Percentiles rank a stretch among this genome's conserved stretches.
These are phyloP conservation scores for Emmonsia crescens DNA, from an alignment of 2,329 filamentous ascomycete genomes.

Conservation along the genomic window DNA sequence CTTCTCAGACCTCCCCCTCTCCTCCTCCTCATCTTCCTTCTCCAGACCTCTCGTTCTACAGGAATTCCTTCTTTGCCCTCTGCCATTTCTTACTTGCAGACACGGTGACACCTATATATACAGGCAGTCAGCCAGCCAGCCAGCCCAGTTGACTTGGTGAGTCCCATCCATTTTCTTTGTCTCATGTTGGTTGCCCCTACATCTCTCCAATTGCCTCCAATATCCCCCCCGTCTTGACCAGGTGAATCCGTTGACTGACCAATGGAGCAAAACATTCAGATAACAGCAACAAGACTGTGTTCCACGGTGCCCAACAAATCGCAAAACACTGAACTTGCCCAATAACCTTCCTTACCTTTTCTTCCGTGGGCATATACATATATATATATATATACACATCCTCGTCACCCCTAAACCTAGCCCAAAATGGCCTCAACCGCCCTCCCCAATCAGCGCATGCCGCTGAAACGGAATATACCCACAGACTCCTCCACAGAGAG, in stretches of 20 bases:
- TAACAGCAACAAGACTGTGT: background rate
- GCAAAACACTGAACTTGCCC: background rate
- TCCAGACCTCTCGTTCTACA: background rate
- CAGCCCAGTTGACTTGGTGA: background rate
- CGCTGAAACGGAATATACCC: constrained; percentile 40
- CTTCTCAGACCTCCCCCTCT: background rate
- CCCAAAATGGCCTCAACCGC: constrained; percentile 42
- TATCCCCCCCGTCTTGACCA: background rate
- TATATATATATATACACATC: background rate
- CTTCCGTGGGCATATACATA: background rate
- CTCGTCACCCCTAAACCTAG: background rate
- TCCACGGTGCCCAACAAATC: background rate
- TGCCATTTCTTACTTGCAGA: background rate
- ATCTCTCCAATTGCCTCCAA: background rate
- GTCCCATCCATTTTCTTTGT: background rate
- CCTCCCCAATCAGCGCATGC: constrained; percentile 34
- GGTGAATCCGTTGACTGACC: background rate
- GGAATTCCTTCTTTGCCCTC: background rate
- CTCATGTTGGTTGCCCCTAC: background rate
- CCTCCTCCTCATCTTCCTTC: background rate
- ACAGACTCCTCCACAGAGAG: constrained; percentile 45
- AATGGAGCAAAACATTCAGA: background rate
- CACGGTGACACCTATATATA: no score
- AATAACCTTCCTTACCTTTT: background rate
- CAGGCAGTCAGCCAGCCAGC: background rate